phyloP scores from a whole-genome alignment of 1,139 yeast genomes.

The Tardiomyces blankii region DNA sequence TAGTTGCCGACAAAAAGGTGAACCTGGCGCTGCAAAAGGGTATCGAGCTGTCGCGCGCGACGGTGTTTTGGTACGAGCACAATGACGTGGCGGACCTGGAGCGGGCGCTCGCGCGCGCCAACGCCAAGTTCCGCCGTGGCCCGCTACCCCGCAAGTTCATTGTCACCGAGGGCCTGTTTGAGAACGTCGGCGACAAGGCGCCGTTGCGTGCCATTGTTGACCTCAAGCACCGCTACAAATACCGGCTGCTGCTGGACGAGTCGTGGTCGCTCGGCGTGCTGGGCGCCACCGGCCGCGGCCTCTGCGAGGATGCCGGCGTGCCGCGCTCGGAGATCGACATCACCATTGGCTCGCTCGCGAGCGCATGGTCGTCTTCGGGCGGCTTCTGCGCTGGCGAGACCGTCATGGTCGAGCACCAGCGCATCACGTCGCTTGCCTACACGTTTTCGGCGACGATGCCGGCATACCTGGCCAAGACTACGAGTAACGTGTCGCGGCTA shows the following conservation, averaged over 20 bases:
- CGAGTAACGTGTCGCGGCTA: conserved; percentile 28
- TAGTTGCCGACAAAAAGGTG: conserved; percentile 78
- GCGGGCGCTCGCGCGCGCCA: conserved; percentile 49
- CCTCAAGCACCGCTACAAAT: conserved; percentile 72
- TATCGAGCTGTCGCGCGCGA: conserved; percentile 73
- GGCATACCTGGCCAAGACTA: conserved; percentile 75
- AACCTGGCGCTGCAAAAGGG: conserved; percentile 81
- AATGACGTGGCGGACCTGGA: conserved; percentile 81
- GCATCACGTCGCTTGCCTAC: conserved; percentile 80
- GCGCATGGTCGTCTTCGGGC: conserved; percentile 80
- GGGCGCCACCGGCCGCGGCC: conserved; percentile 80
- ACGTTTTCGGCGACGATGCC: conserved; percentile 94
- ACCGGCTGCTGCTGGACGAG: conserved; percentile 80
- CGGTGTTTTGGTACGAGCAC: conserved; percentile 67
- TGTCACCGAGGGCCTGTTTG: conserved; percentile 82
- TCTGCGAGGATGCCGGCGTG: conserved; percentile 54
- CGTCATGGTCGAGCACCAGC: conserved; percentile 85
- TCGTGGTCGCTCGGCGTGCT: conserved; percentile 75
- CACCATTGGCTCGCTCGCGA: conserved; percentile 79
- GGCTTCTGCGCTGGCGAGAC: conserved; percentile 86
- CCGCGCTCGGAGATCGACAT: conserved; percentile 64
- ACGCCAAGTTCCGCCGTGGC: conserved; percentile 41
- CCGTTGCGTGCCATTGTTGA: conserved; percentile 59
- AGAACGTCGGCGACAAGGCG: conserved; percentile 72
- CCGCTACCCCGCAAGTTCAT: conserved; percentile 82